Base-by-base conservation (phyloP, 805 yeast species). In the Spathaspora passalidarum region DNA sequence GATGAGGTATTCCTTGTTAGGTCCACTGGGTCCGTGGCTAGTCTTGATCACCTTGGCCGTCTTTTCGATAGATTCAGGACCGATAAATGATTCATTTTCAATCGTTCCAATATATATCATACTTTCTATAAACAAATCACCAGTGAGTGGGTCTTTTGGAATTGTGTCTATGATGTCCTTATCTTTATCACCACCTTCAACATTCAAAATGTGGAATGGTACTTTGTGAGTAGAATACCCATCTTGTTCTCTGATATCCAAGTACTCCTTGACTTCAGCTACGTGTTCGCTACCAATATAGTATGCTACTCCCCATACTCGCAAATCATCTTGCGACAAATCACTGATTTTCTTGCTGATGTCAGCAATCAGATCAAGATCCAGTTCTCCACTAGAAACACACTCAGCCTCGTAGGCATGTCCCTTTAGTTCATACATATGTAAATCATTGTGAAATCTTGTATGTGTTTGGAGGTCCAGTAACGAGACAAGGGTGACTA, bases 241-340 rank as follows among this genome's bases (percentile, higher is more conserved):
- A 57, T 89, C 90, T 61, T 89, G 90, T 56, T 91, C 98, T 45
- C 98, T 72, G 11, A 80, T 74, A 54, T 91, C 96, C 42, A 91
- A 71, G 54, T 88, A 85, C 13, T 77, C 82, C 25, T 72, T 70
- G 14, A 88, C 94, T 47, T 77, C 76, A 4, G 63, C 61, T 0
- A 84, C 90, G 43, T 78, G 60, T 0, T 88, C 78, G 3, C 83
- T 83, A 22, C 42, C 45, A 6, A 91, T 84, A 55, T 85, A 84
- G 64, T 88, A 91, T 0, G 94, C 95, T 41, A 88, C 87, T 0
- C 95, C 96, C 82, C 87, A 80, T 0, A 87, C 84, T 42, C 62
- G 68, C 48, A 82, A 60, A 46, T 79, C 79, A 4, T 75, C 72
- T 21, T 59, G 61, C 3, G 54, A 62, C 22, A 79, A 51, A 7